Percentiles rank a stretch among this genome's conserved stretches.
Evolutionary conservation across 1,139 yeast species (phyloP).

Genomic region (Kodamaea sp.): DNA sequence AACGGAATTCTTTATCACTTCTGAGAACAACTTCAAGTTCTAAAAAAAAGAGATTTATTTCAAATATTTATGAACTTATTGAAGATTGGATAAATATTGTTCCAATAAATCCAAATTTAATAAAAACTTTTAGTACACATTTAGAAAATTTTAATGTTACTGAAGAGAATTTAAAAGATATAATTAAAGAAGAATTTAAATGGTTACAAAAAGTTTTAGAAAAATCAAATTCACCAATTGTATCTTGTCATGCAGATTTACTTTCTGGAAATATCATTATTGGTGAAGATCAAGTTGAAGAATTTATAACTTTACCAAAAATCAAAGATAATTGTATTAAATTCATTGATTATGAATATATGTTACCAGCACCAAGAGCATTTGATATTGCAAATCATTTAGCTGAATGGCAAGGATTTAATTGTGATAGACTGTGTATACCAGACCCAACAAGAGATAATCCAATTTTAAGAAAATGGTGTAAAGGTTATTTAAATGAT

Average conservation of each 20-base stretch:
- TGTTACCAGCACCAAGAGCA: slow-evolving; percentile 77
- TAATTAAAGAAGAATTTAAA: slow-evolving; percentile 44
- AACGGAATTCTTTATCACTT: not conserved
- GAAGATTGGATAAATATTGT: slow-evolving; percentile 60
- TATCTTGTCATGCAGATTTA: slow-evolving; percentile 69
- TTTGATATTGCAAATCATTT: slow-evolving; percentile 85
- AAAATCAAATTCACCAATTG: slow-evolving; percentile 48
- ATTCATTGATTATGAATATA: slow-evolving; percentile 79
- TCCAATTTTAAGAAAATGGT: slow-evolving; percentile 52
- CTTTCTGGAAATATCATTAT: slow-evolving; percentile 70
- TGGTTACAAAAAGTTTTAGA: slow-evolving; percentile 49
- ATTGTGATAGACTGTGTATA: slow-evolving; percentile 59
- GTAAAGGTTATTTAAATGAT: slow-evolving; percentile 43
- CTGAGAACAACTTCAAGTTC: slow-evolving; percentile 5
- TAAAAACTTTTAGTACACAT: slow-evolving; percentile 38
- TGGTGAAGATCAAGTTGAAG: slow-evolving; percentile 31
- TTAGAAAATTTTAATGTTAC: slow-evolving; percentile 19
- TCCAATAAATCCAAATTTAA: slow-evolving; percentile 48
- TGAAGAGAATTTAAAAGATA: slow-evolving; percentile 33
- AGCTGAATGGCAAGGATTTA: slow-evolving; percentile 85
- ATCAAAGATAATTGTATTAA: slow-evolving; percentile 46
- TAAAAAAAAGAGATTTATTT: slow-evolving; percentile 30
- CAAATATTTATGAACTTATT: slow-evolving; percentile 57
- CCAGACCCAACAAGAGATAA: slow-evolving; percentile 50
- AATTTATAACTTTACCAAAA: slow-evolving; percentile 20